These are phyloP conservation scores for Trichoderma oligosporum DNA, from an alignment of 2,329 filamentous ascomycete genomes.

Conservation along the genomic window DNA sequence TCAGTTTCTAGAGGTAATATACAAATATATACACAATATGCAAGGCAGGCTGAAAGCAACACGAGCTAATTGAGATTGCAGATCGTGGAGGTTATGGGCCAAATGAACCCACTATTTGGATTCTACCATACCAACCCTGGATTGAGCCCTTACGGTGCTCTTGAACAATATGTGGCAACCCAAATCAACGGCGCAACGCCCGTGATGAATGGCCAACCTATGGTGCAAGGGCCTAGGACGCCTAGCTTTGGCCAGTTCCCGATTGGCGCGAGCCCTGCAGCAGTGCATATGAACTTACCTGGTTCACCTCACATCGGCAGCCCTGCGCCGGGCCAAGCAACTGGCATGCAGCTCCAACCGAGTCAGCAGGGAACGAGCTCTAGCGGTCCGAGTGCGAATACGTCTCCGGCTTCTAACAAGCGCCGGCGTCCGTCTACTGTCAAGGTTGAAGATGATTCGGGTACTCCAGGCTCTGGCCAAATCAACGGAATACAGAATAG, in stretches of 20 bases:
- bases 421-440: slow-evolving; percentile 54
- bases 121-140: slow-evolving; percentile 54
- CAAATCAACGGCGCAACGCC: slow-evolving; percentile 42
- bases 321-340: slow-evolving; percentile 59
- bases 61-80: slow-evolving; percentile 30
- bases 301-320: slow-evolving; percentile 60
- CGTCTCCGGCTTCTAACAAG: slow-evolving; percentile 59
- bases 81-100: slow-evolving; percentile 63
- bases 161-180: slow-evolving; percentile 56
- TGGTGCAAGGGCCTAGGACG: slow-evolving; percentile 46
- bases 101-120: slow-evolving; percentile 61
- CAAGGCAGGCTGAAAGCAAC: not conserved
- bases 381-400: slow-evolving; percentile 64
- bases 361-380: slow-evolving; percentile 66
- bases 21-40: slow-evolving; percentile 18
- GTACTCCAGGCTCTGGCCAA: slow-evolving; percentile 46
- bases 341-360: slow-evolving; percentile 63
- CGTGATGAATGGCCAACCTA: slow-evolving; percentile 47
- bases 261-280: slow-evolving; percentile 57
- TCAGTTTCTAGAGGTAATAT: slow-evolving; percentile 63
- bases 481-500: slow-evolving; percentile 50
- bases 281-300: slow-evolving; percentile 57
- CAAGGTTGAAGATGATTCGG: slow-evolving; percentile 53
- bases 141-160: slow-evolving; percentile 54
- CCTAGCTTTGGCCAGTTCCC: slow-evolving; percentile 56